phyloP scores from a whole-genome alignment of 2,329 filamentous ascomycete species.

The Elsinoe perseae region DNA sequence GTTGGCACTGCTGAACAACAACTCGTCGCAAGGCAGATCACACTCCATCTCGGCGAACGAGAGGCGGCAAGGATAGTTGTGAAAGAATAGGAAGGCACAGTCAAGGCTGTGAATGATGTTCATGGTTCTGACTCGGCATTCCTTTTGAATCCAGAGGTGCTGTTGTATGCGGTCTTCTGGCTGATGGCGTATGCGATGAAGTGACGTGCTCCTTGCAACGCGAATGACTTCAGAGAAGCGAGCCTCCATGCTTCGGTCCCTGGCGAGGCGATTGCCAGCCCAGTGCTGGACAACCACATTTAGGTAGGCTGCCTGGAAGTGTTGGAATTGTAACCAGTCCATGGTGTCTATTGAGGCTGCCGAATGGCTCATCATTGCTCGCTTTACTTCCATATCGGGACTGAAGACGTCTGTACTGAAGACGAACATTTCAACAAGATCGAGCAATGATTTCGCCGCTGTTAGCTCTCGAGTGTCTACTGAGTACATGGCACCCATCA shows the following conservation, averaged over 20 bases:
- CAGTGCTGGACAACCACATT: constrained; percentile 16
- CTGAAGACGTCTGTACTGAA: constrained; percentile 14
- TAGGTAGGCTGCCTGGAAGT: constrained; percentile 16
- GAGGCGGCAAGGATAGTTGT: constrained; percentile 16
- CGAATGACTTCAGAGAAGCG: constrained; percentile 16
- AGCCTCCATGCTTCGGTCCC: constrained; percentile 16
- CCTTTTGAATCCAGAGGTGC: constrained; percentile 15
- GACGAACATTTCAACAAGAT: constrained; percentile 10
- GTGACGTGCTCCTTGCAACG: constrained; percentile 8
- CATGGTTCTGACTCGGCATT: constrained; percentile 17
- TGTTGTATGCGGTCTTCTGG: constrained; percentile 15
- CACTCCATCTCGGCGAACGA: constrained; percentile 16
- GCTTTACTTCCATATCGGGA: constrained; percentile 1
- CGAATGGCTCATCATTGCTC: constrained; percentile 8
- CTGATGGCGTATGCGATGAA: constrained; percentile 12
- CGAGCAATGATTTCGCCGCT: constrained; percentile 10
- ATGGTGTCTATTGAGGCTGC: neutral
- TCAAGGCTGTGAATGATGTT: constrained; percentile 16
- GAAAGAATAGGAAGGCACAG: constrained; percentile 17
- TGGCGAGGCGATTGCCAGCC: constrained; percentile 15
- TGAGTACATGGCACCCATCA: constrained; percentile 17
- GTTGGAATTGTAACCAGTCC: constrained; percentile 14
- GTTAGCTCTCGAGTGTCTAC: constrained; percentile 7
- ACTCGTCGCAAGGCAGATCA: constrained; percentile 16
- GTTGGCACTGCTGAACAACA: constrained; percentile 13